Evolutionary conservation across 129 eudicot species (phyloP).

Genomic region (Lactuca sativa): DNA sequence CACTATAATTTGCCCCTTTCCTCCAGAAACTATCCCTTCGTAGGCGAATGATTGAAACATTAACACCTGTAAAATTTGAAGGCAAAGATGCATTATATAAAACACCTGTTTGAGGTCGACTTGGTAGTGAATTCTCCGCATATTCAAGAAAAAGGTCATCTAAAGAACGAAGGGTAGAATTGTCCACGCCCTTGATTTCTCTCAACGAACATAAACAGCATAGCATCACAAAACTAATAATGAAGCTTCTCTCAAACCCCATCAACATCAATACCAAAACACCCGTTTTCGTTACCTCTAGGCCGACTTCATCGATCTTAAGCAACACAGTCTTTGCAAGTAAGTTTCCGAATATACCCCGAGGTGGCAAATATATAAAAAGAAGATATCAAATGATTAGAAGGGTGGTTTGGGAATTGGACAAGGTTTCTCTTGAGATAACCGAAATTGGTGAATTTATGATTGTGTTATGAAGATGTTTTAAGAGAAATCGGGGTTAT

Average conservation of each 20-base stretch:
- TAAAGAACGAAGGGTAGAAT: conserved; percentile 26
- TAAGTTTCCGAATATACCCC: conserved; percentile 10
- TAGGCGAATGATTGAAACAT: conserved; percentile 50
- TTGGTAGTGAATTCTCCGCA: conserved; percentile 37
- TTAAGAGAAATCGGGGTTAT: conserved; percentile 14
- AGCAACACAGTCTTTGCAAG: background rate
- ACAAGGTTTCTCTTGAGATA: background rate
- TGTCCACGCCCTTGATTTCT: conserved; percentile 17
- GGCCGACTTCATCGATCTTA: conserved; percentile 13
- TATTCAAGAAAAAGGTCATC: conserved; percentile 50
- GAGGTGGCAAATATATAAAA: conserved; percentile 2
- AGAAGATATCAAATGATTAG: conserved; percentile 8
- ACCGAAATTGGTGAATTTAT: conserved; percentile 12
- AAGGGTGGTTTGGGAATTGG: conserved; percentile 7
- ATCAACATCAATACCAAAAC: conserved; percentile 14
- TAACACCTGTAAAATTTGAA: conserved; percentile 52
- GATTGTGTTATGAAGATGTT: conserved; percentile 17
- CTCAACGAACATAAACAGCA: conserved; percentile 3
- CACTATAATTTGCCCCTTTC: conserved; percentile 55
- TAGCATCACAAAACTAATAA: conserved; percentile 28
- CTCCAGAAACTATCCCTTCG: conserved; percentile 45
- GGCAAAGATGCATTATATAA: conserved; percentile 63
- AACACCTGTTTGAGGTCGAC: conserved; percentile 40
- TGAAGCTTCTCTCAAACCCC: conserved; percentile 32
- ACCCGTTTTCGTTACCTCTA: background rate